Evolutionary conservation across 2,329 filamentous ascomycete species (phyloP), one percentile per base, ranked within the genome.

Genomic region (Trichoderma citrinoviride): DNA sequence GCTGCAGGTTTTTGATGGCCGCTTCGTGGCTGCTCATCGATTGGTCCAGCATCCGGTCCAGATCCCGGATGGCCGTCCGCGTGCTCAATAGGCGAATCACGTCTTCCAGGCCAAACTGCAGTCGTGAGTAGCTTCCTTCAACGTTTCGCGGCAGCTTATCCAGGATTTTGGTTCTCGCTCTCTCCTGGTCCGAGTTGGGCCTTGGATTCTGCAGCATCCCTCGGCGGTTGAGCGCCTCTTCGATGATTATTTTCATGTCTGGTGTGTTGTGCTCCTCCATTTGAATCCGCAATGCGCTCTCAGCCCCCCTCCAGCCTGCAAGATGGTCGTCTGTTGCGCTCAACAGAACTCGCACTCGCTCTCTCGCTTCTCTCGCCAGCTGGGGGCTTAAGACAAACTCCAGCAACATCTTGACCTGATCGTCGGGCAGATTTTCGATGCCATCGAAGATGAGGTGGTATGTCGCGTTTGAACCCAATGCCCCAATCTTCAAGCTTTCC

Each of bases 41-140:
- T 23, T 56, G 53, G 53, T 56, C 53, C 21, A 56, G 53, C 53
- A 56, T 56, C 53, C 53, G 33, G 21, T 56, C 53, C 23, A 56
- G 40, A 10, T 56, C 53, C 4, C 53, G 37, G n/a, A 56, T 56
- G 2, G 53, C 53, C 15, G 53, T 43, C 2, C 53, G 53, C 21
- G 53, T 56, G 40, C 53, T 56, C 17, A 56, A n/a, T 19, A 56
- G 53, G 15, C 53, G 53, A 27, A 56, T 56, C 2, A 56, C 53
- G 37, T 56, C 53, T 21, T 56, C 53, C 53, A 56, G 23, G 2
- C 53, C 53, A 29, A 56, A 56, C 4, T 56, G 53, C 5, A 56
- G 23, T 10, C 53, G 40, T 19, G 53, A 56, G n/a, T 56, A 56
- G 21, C 53, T 56, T 17, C 53, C 53, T 17, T 56, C 53, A 41